Evolutionary conservation across 345 rosid species (phyloP).

Genomic region (Clarkia xantiana): DNA sequence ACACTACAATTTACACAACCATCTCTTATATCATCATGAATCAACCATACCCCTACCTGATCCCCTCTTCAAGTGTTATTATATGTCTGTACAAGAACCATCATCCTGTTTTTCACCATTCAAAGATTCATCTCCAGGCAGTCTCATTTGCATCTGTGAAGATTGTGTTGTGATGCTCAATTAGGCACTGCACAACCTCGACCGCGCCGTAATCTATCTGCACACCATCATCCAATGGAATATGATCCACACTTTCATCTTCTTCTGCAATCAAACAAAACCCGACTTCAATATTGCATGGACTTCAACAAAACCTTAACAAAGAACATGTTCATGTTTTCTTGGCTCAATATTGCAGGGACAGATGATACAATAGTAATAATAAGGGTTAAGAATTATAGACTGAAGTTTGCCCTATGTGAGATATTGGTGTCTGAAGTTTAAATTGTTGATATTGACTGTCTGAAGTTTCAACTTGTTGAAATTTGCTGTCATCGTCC

Average conservation of each 20-base stretch:
- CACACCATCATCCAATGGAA: slow-evolving; percentile 64
- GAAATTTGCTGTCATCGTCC: too few relatives aligned
- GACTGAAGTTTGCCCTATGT: too few relatives aligned
- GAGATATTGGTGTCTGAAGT: too few relatives aligned
- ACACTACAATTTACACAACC: slow-evolving; percentile 3
- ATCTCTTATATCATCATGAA: not conserved
- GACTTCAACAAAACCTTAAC: too few relatives aligned
- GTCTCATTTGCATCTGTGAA: slow-evolving; percentile 83
- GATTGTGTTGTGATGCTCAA: slow-evolving; percentile 75
- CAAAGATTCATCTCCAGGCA: slow-evolving; percentile 37
- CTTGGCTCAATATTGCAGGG: too few relatives aligned
- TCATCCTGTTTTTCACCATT: not conserved
- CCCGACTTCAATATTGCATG: too few relatives aligned
- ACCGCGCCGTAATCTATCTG: slow-evolving; percentile 69
- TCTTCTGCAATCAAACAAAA: slow-evolving; percentile 44
- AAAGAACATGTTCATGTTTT: too few relatives aligned
- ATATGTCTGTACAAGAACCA: not conserved
- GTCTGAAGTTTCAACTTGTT: too few relatives aligned
- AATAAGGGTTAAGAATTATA: too few relatives aligned
- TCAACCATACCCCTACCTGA: not conserved
- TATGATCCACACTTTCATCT: slow-evolving; percentile 41
- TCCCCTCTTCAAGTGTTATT: too few relatives aligned
- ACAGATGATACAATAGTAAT: too few relatives aligned
- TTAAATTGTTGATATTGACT: too few relatives aligned
- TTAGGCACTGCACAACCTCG: slow-evolving; percentile 68